These are phyloP conservation scores for Macadamia tetraphylla DNA, from an alignment of 164 flowering plant species.

Conservation along the genomic window DNA sequence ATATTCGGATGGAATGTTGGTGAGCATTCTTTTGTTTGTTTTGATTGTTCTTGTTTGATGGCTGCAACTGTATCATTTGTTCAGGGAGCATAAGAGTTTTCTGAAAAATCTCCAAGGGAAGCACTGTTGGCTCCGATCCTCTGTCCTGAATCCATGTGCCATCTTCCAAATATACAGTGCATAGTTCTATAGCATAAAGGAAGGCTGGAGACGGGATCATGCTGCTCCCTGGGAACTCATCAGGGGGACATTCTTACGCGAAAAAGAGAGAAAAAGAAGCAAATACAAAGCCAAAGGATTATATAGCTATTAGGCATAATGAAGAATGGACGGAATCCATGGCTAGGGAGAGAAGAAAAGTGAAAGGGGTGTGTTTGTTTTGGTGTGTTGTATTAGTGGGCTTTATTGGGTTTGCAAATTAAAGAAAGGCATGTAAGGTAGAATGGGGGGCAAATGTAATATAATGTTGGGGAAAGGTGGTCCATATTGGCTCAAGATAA, in stretches of 20 bases:
- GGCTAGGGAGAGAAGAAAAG: constrained; percentile 1
- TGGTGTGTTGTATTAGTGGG: background rate
- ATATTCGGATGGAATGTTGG: background rate
- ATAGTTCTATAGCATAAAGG: background rate
- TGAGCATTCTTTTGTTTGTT: too few species aligned
- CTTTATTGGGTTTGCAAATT: background rate
- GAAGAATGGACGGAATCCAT: background rate
- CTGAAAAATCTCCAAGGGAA: too few species aligned
- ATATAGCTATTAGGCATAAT: background rate
- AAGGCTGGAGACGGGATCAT: constrained; percentile 11
- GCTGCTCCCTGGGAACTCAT: constrained; percentile 1
- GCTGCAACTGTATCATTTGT: too few species aligned
- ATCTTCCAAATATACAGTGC: too few species aligned
- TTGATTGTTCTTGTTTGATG: too few species aligned
- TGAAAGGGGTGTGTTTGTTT: background rate
- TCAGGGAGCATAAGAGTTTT: too few species aligned
- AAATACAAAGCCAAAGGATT: background rate
- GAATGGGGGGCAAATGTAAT: constrained; percentile 23
- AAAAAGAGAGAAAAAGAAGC: background rate
- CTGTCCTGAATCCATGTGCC: too few species aligned
- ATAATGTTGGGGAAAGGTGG: constrained; percentile 19
- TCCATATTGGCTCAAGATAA: constrained; percentile 1
- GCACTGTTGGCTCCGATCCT: too few species aligned
- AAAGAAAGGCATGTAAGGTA: constrained; percentile 2
- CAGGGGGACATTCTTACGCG: constrained; percentile 6